phyloP scores from a whole-genome alignment of 805 yeast species.

The Cyberlindnera veronae region DNA sequence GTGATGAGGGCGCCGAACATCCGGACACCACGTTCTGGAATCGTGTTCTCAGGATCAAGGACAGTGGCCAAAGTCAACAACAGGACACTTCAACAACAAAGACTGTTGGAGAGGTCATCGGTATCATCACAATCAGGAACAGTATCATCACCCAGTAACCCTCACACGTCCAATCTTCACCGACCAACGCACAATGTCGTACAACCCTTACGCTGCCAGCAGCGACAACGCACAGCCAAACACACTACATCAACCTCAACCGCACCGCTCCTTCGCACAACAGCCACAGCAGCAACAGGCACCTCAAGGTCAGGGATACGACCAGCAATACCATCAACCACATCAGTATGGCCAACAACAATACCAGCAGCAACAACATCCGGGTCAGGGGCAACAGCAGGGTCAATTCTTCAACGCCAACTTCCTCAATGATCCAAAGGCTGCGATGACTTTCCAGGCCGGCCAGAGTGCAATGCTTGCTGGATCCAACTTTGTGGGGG shows the following conservation, averaged over 20 bases:
- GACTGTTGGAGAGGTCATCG: too few relatives aligned
- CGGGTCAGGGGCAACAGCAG: too few relatives aligned
- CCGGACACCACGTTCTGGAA: neutral
- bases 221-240: slow-evolving; percentile 18
- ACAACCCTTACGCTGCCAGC: slow-evolving; percentile 44
- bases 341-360: slow-evolving; percentile 23
- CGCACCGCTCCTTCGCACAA: slow-evolving; percentile 20
- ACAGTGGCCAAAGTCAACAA: too few relatives aligned
- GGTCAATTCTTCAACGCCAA: slow-evolving; percentile 22
- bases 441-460: slow-evolving; percentile 82
- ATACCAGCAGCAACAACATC: too few relatives aligned
- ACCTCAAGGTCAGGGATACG: neutral
- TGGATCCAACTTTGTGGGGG: slow-evolving; percentile 75
- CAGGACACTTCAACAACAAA: too few relatives aligned
- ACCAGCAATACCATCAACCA: slow-evolving; percentile 9
- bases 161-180: neutral
- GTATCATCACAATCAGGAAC: too few relatives aligned
- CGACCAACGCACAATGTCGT: slow-evolving; percentile 31
- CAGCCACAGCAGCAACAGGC: slow-evolving; percentile 13
- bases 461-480: slow-evolving; percentile 83
- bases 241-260: slow-evolving; percentile 27
- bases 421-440: slow-evolving; percentile 72
- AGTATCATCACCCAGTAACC: too few relatives aligned
- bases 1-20: neutral
- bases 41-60: neutral